Conservation (phyloP, 495 filamentous ascomycete species). For the Hypoxylon perforatum region DNA sequence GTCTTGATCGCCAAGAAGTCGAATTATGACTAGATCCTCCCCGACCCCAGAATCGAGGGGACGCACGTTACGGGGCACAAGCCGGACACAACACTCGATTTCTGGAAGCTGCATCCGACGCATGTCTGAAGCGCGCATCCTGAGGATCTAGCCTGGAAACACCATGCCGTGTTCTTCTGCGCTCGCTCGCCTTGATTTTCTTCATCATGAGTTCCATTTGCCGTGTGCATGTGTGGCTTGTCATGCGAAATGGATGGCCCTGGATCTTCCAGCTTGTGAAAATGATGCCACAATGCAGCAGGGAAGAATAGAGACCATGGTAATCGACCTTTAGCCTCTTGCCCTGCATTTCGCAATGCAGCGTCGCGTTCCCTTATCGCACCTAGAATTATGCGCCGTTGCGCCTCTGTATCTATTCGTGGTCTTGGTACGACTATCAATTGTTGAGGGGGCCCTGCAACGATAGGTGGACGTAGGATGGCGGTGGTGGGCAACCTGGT, state of each 20-base stretch:
- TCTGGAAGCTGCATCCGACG: constrained; percentile 42
- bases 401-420: constrained; percentile 13
- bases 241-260: constrained; percentile 19
- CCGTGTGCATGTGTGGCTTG: not conserved
- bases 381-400: constrained; percentile 2
- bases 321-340: constrained; percentile 13
- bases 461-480: not conserved
- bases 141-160: constrained; percentile 30
- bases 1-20: constrained; percentile 40
- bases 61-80: constrained; percentile 21
- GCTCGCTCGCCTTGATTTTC: constrained; percentile 18
- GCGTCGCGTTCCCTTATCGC: constrained; percentile 14
- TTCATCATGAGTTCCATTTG: constrained; percentile 16
- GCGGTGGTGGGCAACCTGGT: constrained; percentile 7
- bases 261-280: constrained; percentile 14
- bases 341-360: constrained; percentile 2
- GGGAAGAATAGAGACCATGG: constrained; percentile 35
- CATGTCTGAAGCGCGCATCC: constrained; percentile 24
- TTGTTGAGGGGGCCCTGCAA: constrained; percentile 10
- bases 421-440: constrained; percentile 2
- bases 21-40: constrained; percentile 41
- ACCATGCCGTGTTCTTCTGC: constrained; percentile 10
- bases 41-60: constrained; percentile 34
- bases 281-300: constrained; percentile 30
- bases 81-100: constrained; percentile 31